phyloP scores from a whole-genome alignment of 2,329 filamentous ascomycete species.

The Ramichloridium luteum region DNA sequence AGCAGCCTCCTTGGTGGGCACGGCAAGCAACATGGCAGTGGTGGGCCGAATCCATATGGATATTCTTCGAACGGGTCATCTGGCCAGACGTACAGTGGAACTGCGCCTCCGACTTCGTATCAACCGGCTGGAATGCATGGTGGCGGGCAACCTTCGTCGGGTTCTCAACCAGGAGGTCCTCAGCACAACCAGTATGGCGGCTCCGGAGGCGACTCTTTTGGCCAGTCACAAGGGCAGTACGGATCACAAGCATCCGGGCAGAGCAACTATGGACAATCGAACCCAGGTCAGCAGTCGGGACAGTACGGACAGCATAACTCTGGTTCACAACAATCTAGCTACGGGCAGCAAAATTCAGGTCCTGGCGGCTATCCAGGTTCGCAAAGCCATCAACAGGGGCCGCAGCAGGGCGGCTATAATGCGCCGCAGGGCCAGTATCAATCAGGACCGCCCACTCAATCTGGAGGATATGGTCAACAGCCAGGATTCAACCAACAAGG shows the following conservation, averaged over 20 bases:
- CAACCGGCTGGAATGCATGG: conserved; percentile 17
- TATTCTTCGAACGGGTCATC: conserved; percentile 23
- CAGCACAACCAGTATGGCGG: too few relatives aligned
- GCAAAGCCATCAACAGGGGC: conserved; percentile 2
- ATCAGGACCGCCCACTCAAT: too few relatives aligned
- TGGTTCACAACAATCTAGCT: conserved; percentile 4
- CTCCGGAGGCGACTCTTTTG: too few relatives aligned
- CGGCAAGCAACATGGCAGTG: conserved; percentile 17
- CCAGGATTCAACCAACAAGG: conserved; percentile 3
- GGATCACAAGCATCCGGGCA: too few relatives aligned
- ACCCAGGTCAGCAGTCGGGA: conserved; percentile 7
- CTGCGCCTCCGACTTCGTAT: conserved; percentile 26
- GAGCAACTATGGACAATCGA: background rate
- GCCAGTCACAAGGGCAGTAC: too few relatives aligned
- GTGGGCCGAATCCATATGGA: conserved; percentile 22
- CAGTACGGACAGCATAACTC: conserved; percentile 7
- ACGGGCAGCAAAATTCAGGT: conserved; percentile 6
- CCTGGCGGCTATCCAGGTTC: conserved; percentile 1
- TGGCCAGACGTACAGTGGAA: conserved; percentile 25
- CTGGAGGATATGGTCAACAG: too few relatives aligned
- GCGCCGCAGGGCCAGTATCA: conserved; percentile 1
- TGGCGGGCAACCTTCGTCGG: too few relatives aligned
- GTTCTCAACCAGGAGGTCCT: too few relatives aligned
- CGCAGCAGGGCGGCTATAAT: background rate
- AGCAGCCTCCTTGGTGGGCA: conserved; percentile 21